A percentile compares a stretch with the other conserved stretches of the same genome.
These are phyloP conservation scores for Lichtheimia hyalospora DNA, from an alignment of 371 early-diverging fungal species.

Conservation along the genomic window DNA sequence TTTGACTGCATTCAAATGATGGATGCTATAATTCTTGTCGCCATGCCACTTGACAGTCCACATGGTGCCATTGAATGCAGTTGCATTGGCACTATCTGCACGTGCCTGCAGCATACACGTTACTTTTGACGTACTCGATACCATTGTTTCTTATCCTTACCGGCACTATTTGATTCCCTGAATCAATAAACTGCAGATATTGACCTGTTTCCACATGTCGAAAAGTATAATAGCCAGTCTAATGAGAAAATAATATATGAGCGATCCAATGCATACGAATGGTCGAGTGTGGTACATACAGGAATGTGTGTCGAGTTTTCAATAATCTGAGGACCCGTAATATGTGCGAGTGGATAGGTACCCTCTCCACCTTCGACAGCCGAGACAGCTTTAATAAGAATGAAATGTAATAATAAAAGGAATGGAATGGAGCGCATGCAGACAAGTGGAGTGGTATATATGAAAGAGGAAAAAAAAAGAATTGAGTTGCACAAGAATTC, in stretches of 20 bases:
- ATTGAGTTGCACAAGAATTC: too few relatives aligned
- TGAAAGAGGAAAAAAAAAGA: not conserved
- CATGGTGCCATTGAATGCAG: constrained; percentile 28
- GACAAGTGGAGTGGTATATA: not conserved
- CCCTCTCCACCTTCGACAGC: constrained; percentile 33
- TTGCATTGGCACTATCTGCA: constrained; percentile 29
- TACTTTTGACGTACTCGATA: not conserved
- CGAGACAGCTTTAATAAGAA: not conserved
- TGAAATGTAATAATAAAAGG: constrained; percentile 3
- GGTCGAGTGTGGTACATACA: constrained; percentile 6
- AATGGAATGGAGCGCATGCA: constrained; percentile 2
- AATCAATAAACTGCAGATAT: constrained; percentile 32
- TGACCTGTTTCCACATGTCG: constrained; percentile 29
- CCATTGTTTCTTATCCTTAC: not conserved
- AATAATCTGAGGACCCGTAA: constrained; percentile 26
- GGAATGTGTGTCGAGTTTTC: constrained; percentile 33
- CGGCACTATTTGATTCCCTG: constrained; percentile 27
- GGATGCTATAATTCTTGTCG: constrained; percentile 31
- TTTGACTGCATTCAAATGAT: constrained; percentile 24
- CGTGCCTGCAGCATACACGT: not conserved
- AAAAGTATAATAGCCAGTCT: constrained; percentile 37
- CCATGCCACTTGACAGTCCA: constrained; percentile 39
- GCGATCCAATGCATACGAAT: not conserved
- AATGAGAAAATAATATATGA: not conserved
- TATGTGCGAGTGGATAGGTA: constrained; percentile 22